A percentile compares a stretch with the other conserved stretches of the same genome.
Conservation (phyloP, 805 yeast species). For the Wickerhamomyces bovis region DNA sequence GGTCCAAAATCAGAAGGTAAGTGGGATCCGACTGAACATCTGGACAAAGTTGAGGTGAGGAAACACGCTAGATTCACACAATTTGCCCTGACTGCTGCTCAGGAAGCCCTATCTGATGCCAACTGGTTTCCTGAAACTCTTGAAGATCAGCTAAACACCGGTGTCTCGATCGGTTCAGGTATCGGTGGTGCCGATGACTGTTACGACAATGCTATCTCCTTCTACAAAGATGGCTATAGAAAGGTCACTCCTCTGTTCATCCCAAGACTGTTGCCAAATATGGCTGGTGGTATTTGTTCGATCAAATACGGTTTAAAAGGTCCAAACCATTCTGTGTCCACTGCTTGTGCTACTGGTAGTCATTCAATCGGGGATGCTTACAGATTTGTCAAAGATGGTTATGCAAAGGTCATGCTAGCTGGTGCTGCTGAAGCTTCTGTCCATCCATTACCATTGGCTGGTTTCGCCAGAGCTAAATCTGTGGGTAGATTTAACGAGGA, state of each 20-base stretch:
- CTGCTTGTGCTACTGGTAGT: slow-evolving; percentile 97
- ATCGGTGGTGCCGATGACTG: slow-evolving; percentile 81
- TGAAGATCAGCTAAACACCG: slow-evolving; percentile 35
- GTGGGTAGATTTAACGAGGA: slow-evolving; percentile 55
- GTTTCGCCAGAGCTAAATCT: slow-evolving; percentile 86
- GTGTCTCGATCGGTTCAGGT: slow-evolving; percentile 90
- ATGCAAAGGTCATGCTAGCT: slow-evolving; percentile 82
- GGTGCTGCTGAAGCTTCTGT: slow-evolving; percentile 91
- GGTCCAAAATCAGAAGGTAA: slow-evolving; percentile 37
- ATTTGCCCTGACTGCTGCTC: slow-evolving; percentile 69
- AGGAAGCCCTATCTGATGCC: slow-evolving; percentile 73
- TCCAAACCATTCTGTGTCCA: slow-evolving; percentile 80
- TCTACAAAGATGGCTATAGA: slow-evolving; percentile 47
- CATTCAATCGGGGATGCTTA: slow-evolving; percentile 92
- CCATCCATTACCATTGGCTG: slow-evolving; percentile 83
- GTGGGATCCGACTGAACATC: slow-evolving; percentile 49
- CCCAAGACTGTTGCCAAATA: slow-evolving; percentile 77
- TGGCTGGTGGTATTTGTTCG: slow-evolving; percentile 92
- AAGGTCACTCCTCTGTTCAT: slow-evolving; percentile 81
- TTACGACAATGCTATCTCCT: slow-evolving; percentile 54
- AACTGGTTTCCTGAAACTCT: slow-evolving; percentile 37
- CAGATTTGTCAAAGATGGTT: slow-evolving; percentile 70
- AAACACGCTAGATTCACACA: slow-evolving; percentile 70
- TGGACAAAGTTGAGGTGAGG: slow-evolving; percentile 37
- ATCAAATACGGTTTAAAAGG: slow-evolving; percentile 75